These are phyloP conservation scores for Sclerotinia nivalis DNA, from an alignment of 2,329 filamentous ascomycete genomes.

Conservation along the genomic window DNA sequence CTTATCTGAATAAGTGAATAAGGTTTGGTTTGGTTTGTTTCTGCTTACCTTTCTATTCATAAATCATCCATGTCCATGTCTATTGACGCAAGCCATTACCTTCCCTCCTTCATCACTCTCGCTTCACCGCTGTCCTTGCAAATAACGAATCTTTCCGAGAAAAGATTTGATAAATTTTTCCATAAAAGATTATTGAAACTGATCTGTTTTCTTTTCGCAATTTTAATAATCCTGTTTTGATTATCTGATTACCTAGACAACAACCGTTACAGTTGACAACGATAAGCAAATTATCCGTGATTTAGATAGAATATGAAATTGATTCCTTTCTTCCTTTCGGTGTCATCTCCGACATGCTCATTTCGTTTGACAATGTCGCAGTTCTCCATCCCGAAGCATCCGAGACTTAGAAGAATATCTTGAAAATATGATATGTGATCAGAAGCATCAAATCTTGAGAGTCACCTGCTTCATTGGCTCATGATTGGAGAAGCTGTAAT, in stretches of 20 bases:
- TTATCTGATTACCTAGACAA: slow-evolving; percentile 1
- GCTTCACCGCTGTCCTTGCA: slow-evolving; percentile 13
- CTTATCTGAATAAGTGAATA: neutral
- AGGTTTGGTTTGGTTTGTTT: neutral
- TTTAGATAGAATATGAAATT: neutral
- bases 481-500: slow-evolving; percentile 1
- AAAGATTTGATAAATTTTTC: slow-evolving; percentile 7
- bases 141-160: neutral
- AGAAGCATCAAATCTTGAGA: slow-evolving; percentile 2
- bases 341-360: slow-evolving; percentile 8
- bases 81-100: neutral
- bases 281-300: neutral
- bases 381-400: slow-evolving; percentile 9
- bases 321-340: neutral
- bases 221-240: neutral
- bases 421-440: slow-evolving; percentile 21
- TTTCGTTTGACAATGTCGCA: slow-evolving; percentile 4
- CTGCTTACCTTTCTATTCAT: neutral
- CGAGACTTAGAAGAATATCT: neutral
- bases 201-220: neutral
- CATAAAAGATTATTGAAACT: neutral
- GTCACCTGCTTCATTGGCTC: slow-evolving; percentile 14
- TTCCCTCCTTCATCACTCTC: slow-evolving; percentile 11
- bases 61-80: slow-evolving; percentile 6
- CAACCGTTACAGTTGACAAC: neutral